A percentile compares a stretch with the other conserved stretches of the same genome.
Evolutionary conservation across 192 early-diverging fungal genomes (phyloP).

Genomic region (Gorgonomyces haynaldii): DNA sequence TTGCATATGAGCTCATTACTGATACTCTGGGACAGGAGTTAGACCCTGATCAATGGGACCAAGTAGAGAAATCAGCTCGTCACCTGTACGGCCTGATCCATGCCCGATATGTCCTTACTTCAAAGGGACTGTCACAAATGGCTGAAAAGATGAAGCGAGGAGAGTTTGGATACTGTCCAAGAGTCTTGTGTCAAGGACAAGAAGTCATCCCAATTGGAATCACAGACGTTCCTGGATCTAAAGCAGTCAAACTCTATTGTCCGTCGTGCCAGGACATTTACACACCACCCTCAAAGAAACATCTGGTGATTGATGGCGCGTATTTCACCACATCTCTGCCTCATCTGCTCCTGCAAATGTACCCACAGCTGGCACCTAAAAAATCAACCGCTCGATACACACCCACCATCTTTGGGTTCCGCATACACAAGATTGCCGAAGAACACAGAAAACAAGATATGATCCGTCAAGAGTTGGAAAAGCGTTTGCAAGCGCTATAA

Average conservation of each 20-base stretch:
- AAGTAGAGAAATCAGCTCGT: slow-evolving; percentile 77
- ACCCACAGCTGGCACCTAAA: slow-evolving; percentile 66
- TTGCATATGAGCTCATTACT: slow-evolving; percentile 86
- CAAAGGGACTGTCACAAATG: slow-evolving; percentile 87
- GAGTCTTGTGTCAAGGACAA: slow-evolving; percentile 84
- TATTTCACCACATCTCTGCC: slow-evolving; percentile 96
- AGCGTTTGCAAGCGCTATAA: too few relatives aligned
- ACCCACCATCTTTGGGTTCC: slow-evolving; percentile 98
- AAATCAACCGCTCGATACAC: slow-evolving; percentile 75
- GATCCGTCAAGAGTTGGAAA: slow-evolving; percentile 58
- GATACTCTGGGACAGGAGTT: slow-evolving; percentile 66
- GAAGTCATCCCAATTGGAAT: slow-evolving; percentile 82
- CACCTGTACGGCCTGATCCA: slow-evolving; percentile 98
- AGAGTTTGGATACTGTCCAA: slow-evolving; percentile 94
- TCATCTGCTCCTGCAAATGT: slow-evolving; percentile 89
- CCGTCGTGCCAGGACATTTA: slow-evolving; percentile 95
- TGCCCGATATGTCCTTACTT: slow-evolving; percentile 89
- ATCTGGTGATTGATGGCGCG: slow-evolving; percentile 83
- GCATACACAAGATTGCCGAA: slow-evolving; percentile 73
- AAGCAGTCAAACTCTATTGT: slow-evolving; percentile 92
- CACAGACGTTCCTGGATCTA: slow-evolving; percentile 70
- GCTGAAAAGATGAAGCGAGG: slow-evolving; percentile 88
- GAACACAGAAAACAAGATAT: slow-evolving; percentile 88
- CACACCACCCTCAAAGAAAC: slow-evolving; percentile 75
- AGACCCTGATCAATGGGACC: slow-evolving; percentile 61